Percentiles rank a stretch among this genome's conserved stretches.
Evolutionary conservation across 1,284 basidiomycete species (phyloP).

Genomic region (Agroathelia rolfsii): DNA sequence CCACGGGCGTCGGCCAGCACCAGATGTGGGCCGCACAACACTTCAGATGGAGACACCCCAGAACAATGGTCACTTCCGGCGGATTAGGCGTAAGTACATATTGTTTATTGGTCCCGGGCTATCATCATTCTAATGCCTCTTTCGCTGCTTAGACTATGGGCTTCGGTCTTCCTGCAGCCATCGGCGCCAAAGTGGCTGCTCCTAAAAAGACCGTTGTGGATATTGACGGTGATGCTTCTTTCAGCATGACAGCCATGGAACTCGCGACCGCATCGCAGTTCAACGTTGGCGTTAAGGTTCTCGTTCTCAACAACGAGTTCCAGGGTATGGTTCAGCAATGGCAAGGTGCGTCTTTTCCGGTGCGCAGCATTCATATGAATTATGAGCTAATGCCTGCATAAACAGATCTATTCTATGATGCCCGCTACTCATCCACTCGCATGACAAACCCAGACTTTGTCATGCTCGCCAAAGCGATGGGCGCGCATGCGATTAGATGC

Average conservation of each 20-base stretch:
- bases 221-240: constrained; percentile 95
- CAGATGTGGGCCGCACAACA: constrained; percentile 99
- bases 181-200: constrained; percentile 94
- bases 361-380: not conserved
- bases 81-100: constrained; percentile 80
- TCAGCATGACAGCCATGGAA: constrained; percentile 99
- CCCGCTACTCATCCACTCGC: constrained; percentile 86
- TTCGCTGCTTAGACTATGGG: constrained; percentile 80
- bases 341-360: constrained; percentile 62
- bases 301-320: constrained; percentile 89
- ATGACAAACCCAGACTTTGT: constrained; percentile 97
- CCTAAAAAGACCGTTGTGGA: constrained; percentile 93
- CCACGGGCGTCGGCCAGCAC: constrained; percentile 97
- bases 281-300: constrained; percentile 89
- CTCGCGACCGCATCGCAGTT: constrained; percentile 88
- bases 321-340: constrained; percentile 99
- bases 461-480: constrained; percentile 82
- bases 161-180: constrained; percentile 88
- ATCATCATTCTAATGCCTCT: constrained; percentile 9
- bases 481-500: constrained; percentile 83
- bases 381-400: constrained; percentile 2
- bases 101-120: constrained; percentile 5
- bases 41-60: constrained; percentile 84
- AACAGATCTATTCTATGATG: constrained; percentile 88
- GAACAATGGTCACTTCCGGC: constrained; percentile 91